A percentile compares a stretch with the other conserved stretches of the same genome.
Evolutionary conservation across 208 protist genomes (phyloP).

Genomic region (Vickermania spadyakhi): DNA sequence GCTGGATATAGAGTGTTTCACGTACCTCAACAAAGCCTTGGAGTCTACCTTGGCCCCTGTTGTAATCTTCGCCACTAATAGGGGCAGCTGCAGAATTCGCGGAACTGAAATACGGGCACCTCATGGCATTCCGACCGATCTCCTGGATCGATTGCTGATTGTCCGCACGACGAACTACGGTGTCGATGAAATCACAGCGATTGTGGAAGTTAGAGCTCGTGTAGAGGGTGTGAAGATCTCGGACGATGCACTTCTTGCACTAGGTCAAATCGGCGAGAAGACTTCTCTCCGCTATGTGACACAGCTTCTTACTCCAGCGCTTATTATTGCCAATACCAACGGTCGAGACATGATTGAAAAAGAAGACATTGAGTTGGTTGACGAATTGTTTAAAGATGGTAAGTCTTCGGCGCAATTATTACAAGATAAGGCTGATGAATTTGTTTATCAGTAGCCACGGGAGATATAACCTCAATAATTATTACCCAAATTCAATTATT

Average conservation of each 20-base stretch:
- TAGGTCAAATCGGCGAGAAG: constrained; percentile 89
- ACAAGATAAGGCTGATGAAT: constrained; percentile 82
- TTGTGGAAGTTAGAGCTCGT: constrained; percentile 92
- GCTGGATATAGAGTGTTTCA: constrained; percentile 99
- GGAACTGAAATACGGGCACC: constrained; percentile 97
- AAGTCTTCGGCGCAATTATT: constrained; percentile 91
- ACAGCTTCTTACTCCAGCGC: constrained; percentile 97
- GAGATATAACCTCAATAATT: no score
- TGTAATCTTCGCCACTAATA: constrained; percentile 99
- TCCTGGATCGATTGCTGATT: constrained; percentile 99
- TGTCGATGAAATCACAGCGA: constrained; percentile 93
- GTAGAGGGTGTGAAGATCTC: constrained; percentile 94
- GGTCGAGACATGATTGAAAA: constrained; percentile 85
- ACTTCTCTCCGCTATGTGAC: constrained; percentile 96
- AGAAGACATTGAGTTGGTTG: constrained; percentile 93
- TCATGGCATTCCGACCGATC: constrained; percentile 99
- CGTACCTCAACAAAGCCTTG: constrained; percentile 99
- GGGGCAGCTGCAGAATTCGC: constrained; percentile 94
- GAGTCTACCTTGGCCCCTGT: constrained; percentile 99
- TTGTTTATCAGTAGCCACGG: constrained; percentile 89
- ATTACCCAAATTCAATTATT: no score
- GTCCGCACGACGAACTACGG: constrained; percentile 97
- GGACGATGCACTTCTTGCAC: constrained; percentile 81
- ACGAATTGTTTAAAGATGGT: constrained; percentile 97
- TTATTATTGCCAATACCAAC: constrained; percentile 93